Conservation (phyloP, 495 filamentous ascomycete species). For the Immersiella caudata region DNA sequence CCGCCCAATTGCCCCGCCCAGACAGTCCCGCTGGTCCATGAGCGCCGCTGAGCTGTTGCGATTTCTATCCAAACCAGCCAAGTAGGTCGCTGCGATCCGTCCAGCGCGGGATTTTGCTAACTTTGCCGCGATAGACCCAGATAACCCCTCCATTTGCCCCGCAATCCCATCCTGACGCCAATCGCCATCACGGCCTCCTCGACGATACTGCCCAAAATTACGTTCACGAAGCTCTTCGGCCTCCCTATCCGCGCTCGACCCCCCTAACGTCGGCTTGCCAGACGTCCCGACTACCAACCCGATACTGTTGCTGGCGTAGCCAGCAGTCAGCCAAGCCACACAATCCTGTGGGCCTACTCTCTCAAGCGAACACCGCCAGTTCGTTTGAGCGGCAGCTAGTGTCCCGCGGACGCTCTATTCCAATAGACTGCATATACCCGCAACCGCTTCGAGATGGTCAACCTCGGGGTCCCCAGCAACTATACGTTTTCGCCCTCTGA, state of each 20-base stretch:
- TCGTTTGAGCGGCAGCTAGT: conserved; percentile 85
- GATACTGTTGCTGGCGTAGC: conserved; percentile 60
- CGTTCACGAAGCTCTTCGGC: conserved; percentile 77
- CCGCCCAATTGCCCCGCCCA: background rate
- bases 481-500: conserved; percentile 79
- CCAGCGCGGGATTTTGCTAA: conserved; percentile 18
- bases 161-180: conserved; percentile 65
- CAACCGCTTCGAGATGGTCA: conserved; percentile 70
- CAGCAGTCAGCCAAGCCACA: conserved; percentile 51
- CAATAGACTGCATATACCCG: conserved; percentile 29
- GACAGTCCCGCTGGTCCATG: conserved; percentile 57
- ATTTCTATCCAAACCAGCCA: conserved; percentile 94
- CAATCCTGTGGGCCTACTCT: conserved; percentile 90
- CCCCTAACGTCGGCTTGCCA: conserved; percentile 74
- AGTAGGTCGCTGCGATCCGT: conserved; percentile 60
- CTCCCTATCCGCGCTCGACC: conserved; percentile 81
- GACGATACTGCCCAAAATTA: conserved; percentile 74
- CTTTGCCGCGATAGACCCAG: conserved; percentile 65
- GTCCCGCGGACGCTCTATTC: conserved; percentile 57
- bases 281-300: conserved; percentile 53
- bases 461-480: conserved; percentile 73
- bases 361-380: conserved; percentile 85
- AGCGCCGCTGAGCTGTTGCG: conserved; percentile 88
- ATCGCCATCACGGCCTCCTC: conserved; percentile 67
- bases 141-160: conserved; percentile 65